Percentiles rank a stretch among this genome's conserved stretches.
phyloP scores from a whole-genome alignment of 805 yeast genomes.

The Soucietia sequanensis region DNA sequence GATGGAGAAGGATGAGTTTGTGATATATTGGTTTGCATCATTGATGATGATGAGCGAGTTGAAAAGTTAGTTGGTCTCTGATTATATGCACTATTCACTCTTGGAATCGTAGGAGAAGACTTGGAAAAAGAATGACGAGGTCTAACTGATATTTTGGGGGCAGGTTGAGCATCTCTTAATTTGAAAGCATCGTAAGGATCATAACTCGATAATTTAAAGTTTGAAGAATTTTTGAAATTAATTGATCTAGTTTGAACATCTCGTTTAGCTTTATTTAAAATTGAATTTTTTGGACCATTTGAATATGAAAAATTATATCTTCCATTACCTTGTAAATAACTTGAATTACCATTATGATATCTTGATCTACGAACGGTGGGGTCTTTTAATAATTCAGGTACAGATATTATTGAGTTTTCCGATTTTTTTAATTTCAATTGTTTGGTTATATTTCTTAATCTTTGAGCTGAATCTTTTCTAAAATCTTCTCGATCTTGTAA shows the following conservation, averaged over 20 bases:
- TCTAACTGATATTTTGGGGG: background rate
- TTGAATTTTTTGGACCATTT: slow-evolving; percentile 18
- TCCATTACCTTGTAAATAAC: background rate
- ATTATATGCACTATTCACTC: too few relatives aligned
- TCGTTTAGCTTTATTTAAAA: slow-evolving; percentile 32
- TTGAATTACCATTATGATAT: background rate
- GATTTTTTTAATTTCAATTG: slow-evolving; percentile 38
- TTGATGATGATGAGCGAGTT: background rate
- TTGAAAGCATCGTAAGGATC: slow-evolving; percentile 26
- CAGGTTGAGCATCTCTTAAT: background rate
- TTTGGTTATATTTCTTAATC: slow-evolving; percentile 43
- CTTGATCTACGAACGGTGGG: slow-evolving; percentile 21
- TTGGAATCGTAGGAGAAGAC: too few relatives aligned
- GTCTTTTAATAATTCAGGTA: slow-evolving; percentile 24
- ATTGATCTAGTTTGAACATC: slow-evolving; percentile 35
- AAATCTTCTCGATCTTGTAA: slow-evolving; percentile 41
- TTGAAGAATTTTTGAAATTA: slow-evolving; percentile 22
- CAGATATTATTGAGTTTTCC: slow-evolving; percentile 38
- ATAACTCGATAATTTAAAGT: slow-evolving; percentile 11
- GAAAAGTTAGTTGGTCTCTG: slow-evolving; percentile 2
- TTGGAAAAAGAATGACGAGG: background rate
- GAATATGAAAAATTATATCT: too few relatives aligned
- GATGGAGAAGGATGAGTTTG: too few relatives aligned
- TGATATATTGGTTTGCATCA: too few relatives aligned
- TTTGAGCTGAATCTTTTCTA: slow-evolving; percentile 42